Base-by-base conservation (phyloP, 352 stramenopile species). In the Pythium coloratum region DNA sequence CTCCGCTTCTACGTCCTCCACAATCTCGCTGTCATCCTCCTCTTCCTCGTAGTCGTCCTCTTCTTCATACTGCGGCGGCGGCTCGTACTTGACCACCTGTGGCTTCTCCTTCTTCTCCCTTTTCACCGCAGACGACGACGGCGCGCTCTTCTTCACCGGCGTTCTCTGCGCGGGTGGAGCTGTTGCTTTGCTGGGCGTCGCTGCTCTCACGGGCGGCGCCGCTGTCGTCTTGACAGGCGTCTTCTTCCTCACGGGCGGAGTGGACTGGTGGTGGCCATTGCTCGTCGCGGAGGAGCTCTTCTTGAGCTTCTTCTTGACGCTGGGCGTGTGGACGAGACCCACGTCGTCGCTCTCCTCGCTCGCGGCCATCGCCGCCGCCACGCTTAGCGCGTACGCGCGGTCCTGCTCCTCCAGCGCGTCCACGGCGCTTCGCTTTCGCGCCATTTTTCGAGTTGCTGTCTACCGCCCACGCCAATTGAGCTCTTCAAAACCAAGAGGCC, bases 401-500 rank as follows among this genome's bases (percentile, higher is more conserved):
- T 73, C 65, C 32, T 58, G 58, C 36, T 73, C 62, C 14, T 64
- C 55, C 24, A 59, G 34, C 30, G 8, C 33, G 24, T 67, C 62
- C n/a, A 55, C 33, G 14, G 53, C 55, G 18, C 55, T 60, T 51
- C 76, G 72, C 78, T 89, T 89, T 73, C 76, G 77, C 80, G 73
- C 75, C 79, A 85, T 75, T 79, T 81, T 77, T 53, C 46, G 46
- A 53, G 46, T 53, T 53, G 46, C 46, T 24, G 36, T 12, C 36
- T 12, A 44, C 6, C 10, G 2, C 20, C 20, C 20, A 24, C 20
- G 20, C 20, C 20, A 24, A n/a, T 12, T 6, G 18, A 53, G 46
- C 46, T 32, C 46, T 53, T 32, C 46, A 53, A 53, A 53, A 30
- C 8, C 24, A 24, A 3, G 33, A 38, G 14, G n/a, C n/a, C 14